Evolutionary conservation across 352 stramenopile genomes (phyloP), one percentile per base, ranked within the genome.

Genomic region (Achlya hypogyna): DNA sequence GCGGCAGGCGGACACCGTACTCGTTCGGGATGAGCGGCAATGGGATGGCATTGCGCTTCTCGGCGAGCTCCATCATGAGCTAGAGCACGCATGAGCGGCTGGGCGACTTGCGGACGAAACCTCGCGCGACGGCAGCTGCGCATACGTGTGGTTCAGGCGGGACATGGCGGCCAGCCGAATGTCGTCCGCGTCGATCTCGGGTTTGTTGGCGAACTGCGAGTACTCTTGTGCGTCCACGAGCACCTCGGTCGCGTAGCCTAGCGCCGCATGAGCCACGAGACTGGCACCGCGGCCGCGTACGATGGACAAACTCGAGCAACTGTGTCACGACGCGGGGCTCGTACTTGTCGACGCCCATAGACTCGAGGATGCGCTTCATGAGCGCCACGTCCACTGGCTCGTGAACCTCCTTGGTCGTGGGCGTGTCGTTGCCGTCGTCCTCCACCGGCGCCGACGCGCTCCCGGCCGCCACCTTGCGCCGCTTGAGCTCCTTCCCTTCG

Each of bases 221-320:
- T 91, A 94, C 67, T 92, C 84, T 62, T 94, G 86, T 20, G 86
- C 86, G 63, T 94, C 86, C 22, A 89, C 70, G n/a, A 94, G 74
- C 43, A 94, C 79, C 35, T 94, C 82, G 5, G 81, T 88, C 69
- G 87, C 79, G 70, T 91, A 92, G 0, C 85, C 85, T 94, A 65
- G 16, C 25, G 9, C 22, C 43, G 34, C 51, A 6, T 53, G 18
- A 23, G 29, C 14, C 18, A 20, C 18, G 5, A 12, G 22, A 53
- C 38, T 27, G 1, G 69, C 22, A n/a, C n/a, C 62, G 40, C 14
- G 16, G 27, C 22, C 0, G 72, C 81, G 42, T 72, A 94, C 85
- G 83, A 65, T 94, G 85, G 23, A 90, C 75, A 62, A 93, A 92
- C 70, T 94, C 86, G 52, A 89, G 82, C 28, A 94, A 75, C 72